phyloP scores from a whole-genome alignment of 2,329 filamentous ascomycete genomes.

The Pyrenophora teres region DNA sequence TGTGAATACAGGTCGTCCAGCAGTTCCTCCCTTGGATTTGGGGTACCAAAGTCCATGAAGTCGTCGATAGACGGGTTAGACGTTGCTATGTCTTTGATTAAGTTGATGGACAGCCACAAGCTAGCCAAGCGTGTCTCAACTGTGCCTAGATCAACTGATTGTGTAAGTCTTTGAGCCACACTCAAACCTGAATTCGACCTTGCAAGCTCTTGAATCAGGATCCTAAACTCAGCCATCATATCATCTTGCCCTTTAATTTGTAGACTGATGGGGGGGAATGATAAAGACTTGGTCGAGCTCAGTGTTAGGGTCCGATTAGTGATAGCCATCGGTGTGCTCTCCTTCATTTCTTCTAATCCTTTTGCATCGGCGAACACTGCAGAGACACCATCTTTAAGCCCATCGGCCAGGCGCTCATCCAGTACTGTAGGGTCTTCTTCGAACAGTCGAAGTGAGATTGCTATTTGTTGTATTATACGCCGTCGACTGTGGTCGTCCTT shows the following conservation, averaged over 20 bases:
- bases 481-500: constrained; percentile 80
- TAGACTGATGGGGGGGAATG: constrained; percentile 64
- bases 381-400: constrained; percentile 74
- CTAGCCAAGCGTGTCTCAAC: constrained; percentile 68
- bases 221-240: constrained; percentile 65
- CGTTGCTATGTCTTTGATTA: constrained; percentile 64
- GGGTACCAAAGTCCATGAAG: constrained; percentile 62
- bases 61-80: constrained; percentile 64
- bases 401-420: constrained; percentile 67
- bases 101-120: constrained; percentile 79
- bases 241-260: constrained; percentile 67
- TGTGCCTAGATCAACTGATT: constrained; percentile 62
- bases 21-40: constrained; percentile 37
- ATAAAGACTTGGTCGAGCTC: constrained; percentile 23
- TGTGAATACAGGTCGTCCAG: constrained; percentile 71
- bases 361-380: constrained; percentile 51
- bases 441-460: constrained; percentile 71
- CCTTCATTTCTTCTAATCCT: constrained; percentile 25
- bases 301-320: constrained; percentile 25
- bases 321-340: constrained; percentile 5
- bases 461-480: constrained; percentile 74
- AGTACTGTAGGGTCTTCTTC: constrained; percentile 67
- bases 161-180: constrained; percentile 69
- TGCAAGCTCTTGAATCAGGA: constrained; percentile 62
- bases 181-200: constrained; percentile 49